Conservation (phyloP, 306 rosid species). For the Castanospermum australe region DNA sequence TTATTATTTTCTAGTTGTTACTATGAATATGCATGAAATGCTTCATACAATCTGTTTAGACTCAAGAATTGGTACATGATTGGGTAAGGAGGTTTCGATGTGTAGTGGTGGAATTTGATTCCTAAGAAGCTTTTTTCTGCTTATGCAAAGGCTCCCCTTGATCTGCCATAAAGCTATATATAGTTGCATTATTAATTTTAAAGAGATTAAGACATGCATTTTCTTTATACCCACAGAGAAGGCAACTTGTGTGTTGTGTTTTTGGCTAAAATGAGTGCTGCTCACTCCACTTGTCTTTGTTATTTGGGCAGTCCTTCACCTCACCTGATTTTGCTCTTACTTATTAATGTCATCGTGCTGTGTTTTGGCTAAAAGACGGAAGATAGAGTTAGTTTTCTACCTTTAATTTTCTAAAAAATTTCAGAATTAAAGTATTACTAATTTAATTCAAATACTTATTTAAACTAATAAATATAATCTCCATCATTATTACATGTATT, state of each 20-base stretch:
- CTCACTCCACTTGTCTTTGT: not conserved
- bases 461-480: no score
- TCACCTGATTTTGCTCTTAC: not conserved
- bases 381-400: not conserved
- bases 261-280: not conserved
- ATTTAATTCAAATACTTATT: no score
- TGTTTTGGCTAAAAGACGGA: not conserved
- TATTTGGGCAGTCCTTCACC: not conserved
- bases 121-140: not conserved
- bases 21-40: not conserved
- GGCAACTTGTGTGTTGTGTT: not conserved
- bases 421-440: no score
- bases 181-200: not conserved
- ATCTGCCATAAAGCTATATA: not conserved
- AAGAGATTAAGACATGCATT: not conserved
- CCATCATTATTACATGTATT: no score
- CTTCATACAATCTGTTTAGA: not conserved
- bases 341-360: not conserved
- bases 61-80: not conserved
- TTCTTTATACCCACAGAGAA: not conserved
- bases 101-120: no score
- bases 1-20: not conserved
- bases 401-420: not conserved
- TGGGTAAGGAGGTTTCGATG: not conserved
- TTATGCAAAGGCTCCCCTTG: not conserved